Evolutionary conservation across 179 eudicot genomes (phyloP), one percentile per base, ranked within the genome.

Genomic region (Drosera spatulata): DNA sequence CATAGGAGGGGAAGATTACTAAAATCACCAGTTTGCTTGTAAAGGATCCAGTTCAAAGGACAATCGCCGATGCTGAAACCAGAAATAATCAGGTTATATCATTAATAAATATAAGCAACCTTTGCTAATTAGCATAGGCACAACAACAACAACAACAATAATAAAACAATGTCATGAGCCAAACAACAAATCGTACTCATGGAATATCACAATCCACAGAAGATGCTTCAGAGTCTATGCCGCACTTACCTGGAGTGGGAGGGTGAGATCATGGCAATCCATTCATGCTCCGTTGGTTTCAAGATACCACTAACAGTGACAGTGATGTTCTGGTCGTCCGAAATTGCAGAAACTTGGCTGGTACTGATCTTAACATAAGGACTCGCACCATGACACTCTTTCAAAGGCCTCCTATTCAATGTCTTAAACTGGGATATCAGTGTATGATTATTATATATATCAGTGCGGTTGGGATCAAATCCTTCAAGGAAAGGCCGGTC

Each of bases 211-310:
- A 45, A 6, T 6, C 10, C 10, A 45, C 10, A 45, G 7, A 45
- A 6, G 10, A 6, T 6, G 7, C 7, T 45, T 6, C 10, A 45
- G 7, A 45, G 7, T 2, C 1, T 22, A 22, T n/a, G n/a, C 0
- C 33, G 33, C 33, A 22, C 49, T 45, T 83, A 85, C 96, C 78
- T 60, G 3, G 87, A 61, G 61, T 77, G 70, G 7, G 94, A 78
- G 61, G 96, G 94, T 2, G 96, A 79, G 38, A 85, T 69, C 94
- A 88, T 83, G 47, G 80, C 94, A 22, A 88, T 77, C 96, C 96
- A 88, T 48, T 85, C 77, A 5, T 58, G 43, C 1, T 61, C 65
- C 0, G 75, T 58, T 0, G 96, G 94, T 4, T 40, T 22, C 41
- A 72, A 56, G 6, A 85, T 73, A 11, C 96, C 96, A 52, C 79